Evolutionary conservation across 169 alveolate genomes (phyloP).

Genomic region (Haemoproteus tartakovskyi): DNA sequence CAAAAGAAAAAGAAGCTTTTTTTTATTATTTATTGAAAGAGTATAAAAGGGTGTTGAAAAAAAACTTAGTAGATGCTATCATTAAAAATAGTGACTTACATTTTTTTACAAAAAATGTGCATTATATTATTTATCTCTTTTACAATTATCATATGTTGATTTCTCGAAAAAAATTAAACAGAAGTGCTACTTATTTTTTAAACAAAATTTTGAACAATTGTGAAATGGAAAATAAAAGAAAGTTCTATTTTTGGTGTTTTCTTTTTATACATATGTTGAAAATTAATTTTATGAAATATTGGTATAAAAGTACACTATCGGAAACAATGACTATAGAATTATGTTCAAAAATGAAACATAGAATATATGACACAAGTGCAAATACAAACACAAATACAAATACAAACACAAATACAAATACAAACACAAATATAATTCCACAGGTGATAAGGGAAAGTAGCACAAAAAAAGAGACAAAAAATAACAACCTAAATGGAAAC

Average conservation of each 20-base stretch:
- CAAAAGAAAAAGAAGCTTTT: not conserved
- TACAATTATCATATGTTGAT: slow-evolving; percentile 33
- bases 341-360: no score
- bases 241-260: slow-evolving; percentile 51
- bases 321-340: no score
- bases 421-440: no score
- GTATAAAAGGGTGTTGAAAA: slow-evolving; percentile 6
- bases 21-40: not conserved
- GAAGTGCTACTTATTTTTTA: slow-evolving; percentile 9
- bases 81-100: slow-evolving; percentile 19
- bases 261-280: slow-evolving; percentile 11
- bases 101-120: slow-evolving; percentile 22
- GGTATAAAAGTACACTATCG: no score
- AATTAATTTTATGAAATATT: slow-evolving; percentile 9
- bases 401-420: no score
- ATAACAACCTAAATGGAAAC: no score
- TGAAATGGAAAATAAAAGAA: slow-evolving; percentile 7
- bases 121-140: slow-evolving; percentile 34
- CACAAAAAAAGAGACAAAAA: no score
- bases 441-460: no score
- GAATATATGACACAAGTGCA: no score
- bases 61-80: slow-evolving; percentile 19
- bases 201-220: slow-evolving; percentile 20
- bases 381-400: no score
- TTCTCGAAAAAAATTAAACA: not conserved